phyloP scores from a whole-genome alignment of 345 rosid species.

The Lumnitzera littorea region DNA sequence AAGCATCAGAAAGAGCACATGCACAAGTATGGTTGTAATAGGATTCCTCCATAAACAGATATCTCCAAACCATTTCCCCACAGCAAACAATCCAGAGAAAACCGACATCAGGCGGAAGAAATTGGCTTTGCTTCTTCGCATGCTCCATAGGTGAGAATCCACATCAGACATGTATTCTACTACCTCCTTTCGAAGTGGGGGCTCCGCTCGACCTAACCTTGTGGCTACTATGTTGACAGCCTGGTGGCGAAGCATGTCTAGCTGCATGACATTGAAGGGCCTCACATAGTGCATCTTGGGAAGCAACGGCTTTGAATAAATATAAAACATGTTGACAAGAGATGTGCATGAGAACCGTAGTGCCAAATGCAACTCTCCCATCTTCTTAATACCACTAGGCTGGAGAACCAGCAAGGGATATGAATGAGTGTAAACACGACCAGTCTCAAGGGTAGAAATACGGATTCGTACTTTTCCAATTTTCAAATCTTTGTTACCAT shows the following conservation, averaged over 20 bases:
- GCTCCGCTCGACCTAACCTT: conserved; percentile 84
- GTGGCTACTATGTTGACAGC: conserved; percentile 77
- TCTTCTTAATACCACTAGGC: conserved; percentile 84
- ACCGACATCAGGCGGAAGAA: conserved; percentile 83
- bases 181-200: conserved; percentile 84
- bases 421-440: conserved; percentile 83
- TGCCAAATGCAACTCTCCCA: conserved; percentile 95
- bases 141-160: conserved; percentile 94
- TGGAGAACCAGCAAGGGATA: conserved; percentile 90
- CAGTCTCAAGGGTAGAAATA: conserved; percentile 82
- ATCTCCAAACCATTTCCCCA: conserved; percentile 77
- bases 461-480: conserved; percentile 95
- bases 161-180: conserved; percentile 94
- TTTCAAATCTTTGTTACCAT: conserved; percentile 51
- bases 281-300: conserved; percentile 92
- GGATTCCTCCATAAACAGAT: conserved; percentile 89
- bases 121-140: conserved; percentile 95
- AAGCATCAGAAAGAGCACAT: conserved; percentile 75
- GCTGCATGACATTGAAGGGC: conserved; percentile 82
- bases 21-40: conserved; percentile 79
- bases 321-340: conserved; percentile 77
- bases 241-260: conserved; percentile 80
- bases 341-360: conserved; percentile 77
- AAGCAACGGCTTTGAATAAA: conserved; percentile 71
- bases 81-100: conserved; percentile 63